Evolutionary conservation across 106 monocot species (phyloP).

Genomic region (Dendrobium chrysotoxum): DNA sequence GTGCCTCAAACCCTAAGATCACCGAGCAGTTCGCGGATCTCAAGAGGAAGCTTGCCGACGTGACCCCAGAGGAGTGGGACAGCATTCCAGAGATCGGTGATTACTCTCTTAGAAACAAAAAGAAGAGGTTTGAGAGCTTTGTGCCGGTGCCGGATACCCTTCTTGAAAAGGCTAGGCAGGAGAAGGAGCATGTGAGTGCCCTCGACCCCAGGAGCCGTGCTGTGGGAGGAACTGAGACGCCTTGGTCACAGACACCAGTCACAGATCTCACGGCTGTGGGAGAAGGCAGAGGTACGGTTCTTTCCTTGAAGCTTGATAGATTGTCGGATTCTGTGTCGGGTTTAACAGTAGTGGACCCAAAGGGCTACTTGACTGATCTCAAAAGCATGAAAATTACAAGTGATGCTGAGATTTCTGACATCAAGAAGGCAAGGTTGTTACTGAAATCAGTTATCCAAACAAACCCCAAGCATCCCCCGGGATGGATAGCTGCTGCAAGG

Average conservation of each 20-base stretch:
- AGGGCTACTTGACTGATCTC: constrained; percentile 91
- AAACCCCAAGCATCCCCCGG: constrained; percentile 93
- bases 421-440: constrained; percentile 90
- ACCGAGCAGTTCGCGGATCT: constrained; percentile 97
- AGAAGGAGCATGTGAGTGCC: constrained; percentile 90
- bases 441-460: constrained; percentile 96
- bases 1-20: constrained; percentile 94
- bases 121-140: constrained; percentile 98
- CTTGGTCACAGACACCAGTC: constrained; percentile 88
- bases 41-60: constrained; percentile 77
- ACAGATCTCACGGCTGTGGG: constrained; percentile 96
- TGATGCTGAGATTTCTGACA: constrained; percentile 98
- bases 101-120: constrained; percentile 87
- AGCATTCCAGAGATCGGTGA: constrained; percentile 97
- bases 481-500: constrained; percentile 97
- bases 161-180: constrained; percentile 93
- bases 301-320: constrained; percentile 84
- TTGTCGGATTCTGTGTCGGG: constrained; percentile 96
- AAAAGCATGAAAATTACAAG: constrained; percentile 99
- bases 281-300: constrained; percentile 91
- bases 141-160: constrained; percentile 95
- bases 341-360: constrained; percentile 87
- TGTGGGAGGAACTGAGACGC: constrained; percentile 85
- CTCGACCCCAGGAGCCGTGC: constrained; percentile 89
- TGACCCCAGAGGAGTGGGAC: constrained; percentile 81